Conservation (phyloP, 208 protist genomes). For the Acanthamoeba triangularis region DNA sequence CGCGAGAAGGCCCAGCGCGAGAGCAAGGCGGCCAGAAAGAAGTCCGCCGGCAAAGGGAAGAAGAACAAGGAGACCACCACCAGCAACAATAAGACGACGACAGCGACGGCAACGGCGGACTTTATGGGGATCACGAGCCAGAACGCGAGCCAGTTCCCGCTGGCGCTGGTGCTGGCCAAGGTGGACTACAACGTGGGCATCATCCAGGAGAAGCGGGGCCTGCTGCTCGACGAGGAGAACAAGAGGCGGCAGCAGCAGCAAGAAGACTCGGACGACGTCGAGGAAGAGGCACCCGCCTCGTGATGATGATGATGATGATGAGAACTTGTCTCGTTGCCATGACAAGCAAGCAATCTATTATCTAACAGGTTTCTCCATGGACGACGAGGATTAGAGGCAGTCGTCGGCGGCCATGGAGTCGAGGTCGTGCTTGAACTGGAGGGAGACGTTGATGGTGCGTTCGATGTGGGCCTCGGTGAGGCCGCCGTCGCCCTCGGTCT, state of each 20-base stretch:
- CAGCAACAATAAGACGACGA: neutral
- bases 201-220: slow-evolving; percentile 31
- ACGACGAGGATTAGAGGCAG: no score
- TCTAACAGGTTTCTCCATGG: no score
- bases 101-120: neutral
- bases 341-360: no score
- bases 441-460: neutral
- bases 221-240: slow-evolving; percentile 45
- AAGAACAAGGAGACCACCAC: neutral
- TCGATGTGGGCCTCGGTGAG: slow-evolving; percentile 17
- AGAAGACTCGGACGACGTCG: no score
- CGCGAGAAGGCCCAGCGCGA: no score
- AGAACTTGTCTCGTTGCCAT: no score
- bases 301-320: no score
- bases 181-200: slow-evolving; percentile 43
- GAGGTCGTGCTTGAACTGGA: slow-evolving; percentile 20
- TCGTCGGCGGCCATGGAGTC: neutral
- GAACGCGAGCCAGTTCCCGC: slow-evolving; percentile 32
- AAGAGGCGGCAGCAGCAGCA: neutral
- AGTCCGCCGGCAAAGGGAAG: neutral
- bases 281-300: no score
- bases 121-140: slow-evolving; percentile 12
- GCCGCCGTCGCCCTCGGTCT: neutral
- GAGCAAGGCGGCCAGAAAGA: neutral
- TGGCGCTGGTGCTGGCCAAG: neutral